Base-by-base conservation (phyloP, 495 filamentous ascomycete species). In the Podospora tetraspora region DNA sequence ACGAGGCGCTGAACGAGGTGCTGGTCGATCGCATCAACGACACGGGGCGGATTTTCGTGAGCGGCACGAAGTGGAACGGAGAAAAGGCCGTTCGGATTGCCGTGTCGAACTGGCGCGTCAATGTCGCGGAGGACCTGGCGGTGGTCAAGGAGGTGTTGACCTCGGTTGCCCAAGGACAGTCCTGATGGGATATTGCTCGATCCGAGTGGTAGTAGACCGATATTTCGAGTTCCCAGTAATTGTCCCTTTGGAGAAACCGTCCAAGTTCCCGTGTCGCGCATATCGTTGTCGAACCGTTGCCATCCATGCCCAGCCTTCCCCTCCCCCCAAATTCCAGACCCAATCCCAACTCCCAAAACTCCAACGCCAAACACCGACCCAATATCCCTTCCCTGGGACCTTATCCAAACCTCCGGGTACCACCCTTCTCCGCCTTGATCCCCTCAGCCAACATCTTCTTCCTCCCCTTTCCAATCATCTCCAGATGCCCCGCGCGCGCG, bases 31-130 rank as follows among this genome's bases (percentile, higher is more conserved):
- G 80, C 61, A 95, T 97, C 70, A 97, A 97, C 72, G 83, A 79
- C 7, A 89, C 86, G 7, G 83, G 88, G 32, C 86, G 85, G 71
- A 90, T 97, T 73, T 97, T 92, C 76, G 91, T 96, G 4, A 92
- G 90, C 57, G 91, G 92, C 11, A 96, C 91, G 3, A 82, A 79
- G 62, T 97, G 92, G 92, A 78, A 87, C 52, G 89, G 89, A 0
- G 72, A 79, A 64, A 85, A 89, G 61, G 93, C 93, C 21, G 88
- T 86, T 70, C 83, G 94, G 24, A 85, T 96, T 71, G 94, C 94
- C 0, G 89, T 97, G 37, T 87, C 89, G 12, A 97, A 90, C 71
- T 97, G 94, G 94, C 84, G 86, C 70, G 85, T 88, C 13, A 81
- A 88, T 65, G 79, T 82, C 1, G 81, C 86, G 52, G 78, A 79